phyloP scores from a whole-genome alignment of 768 basidiomycete species.

The Kwoniella botswanensis region DNA sequence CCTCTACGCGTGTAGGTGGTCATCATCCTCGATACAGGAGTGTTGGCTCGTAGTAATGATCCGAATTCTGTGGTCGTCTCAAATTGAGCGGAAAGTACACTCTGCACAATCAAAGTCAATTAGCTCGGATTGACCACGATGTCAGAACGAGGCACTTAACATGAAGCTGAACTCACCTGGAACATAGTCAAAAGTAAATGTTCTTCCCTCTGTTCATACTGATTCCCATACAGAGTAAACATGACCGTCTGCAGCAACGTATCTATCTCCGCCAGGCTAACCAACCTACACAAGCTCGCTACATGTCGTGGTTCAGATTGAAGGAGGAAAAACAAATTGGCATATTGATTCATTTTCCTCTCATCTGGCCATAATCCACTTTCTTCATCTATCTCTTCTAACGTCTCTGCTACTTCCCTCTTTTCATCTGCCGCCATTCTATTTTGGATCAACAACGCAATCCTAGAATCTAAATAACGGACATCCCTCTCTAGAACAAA shows the following conservation, averaged over 20 bases:
- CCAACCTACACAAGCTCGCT: constrained; percentile 92
- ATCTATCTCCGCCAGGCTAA: constrained; percentile 95
- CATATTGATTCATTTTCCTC: constrained; percentile 85
- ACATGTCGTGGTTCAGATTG: constrained; percentile 98
- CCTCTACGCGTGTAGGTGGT: constrained; percentile 99
- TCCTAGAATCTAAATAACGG: constrained; percentile 94
- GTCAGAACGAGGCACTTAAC: too few relatives aligned
- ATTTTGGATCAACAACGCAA: constrained; percentile 96
- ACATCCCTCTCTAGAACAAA: constrained; percentile 99
- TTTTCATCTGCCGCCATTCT: constrained; percentile 98
- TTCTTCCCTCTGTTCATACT: constrained; percentile 97
- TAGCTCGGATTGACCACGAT: neutral
- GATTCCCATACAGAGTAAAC: constrained; percentile 99
- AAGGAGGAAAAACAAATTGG: constrained; percentile 97
- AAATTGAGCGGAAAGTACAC: constrained; percentile 96
- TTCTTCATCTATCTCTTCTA: constrained; percentile 92
- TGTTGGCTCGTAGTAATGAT: constrained; percentile 97
- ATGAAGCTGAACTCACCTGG: constrained; percentile 59
- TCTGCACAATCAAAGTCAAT: constrained; percentile 62
- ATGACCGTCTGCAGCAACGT: constrained; percentile 99
- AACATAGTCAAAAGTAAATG: constrained; percentile 99
- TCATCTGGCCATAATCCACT: constrained; percentile 84
- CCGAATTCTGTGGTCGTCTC: constrained; percentile 99
- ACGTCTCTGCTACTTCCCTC: constrained; percentile 90
- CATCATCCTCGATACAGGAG: constrained; percentile 99